Conservation (phyloP, 352 stramenopile genomes). For the Globisporangium rhizosaccharum region DNA sequence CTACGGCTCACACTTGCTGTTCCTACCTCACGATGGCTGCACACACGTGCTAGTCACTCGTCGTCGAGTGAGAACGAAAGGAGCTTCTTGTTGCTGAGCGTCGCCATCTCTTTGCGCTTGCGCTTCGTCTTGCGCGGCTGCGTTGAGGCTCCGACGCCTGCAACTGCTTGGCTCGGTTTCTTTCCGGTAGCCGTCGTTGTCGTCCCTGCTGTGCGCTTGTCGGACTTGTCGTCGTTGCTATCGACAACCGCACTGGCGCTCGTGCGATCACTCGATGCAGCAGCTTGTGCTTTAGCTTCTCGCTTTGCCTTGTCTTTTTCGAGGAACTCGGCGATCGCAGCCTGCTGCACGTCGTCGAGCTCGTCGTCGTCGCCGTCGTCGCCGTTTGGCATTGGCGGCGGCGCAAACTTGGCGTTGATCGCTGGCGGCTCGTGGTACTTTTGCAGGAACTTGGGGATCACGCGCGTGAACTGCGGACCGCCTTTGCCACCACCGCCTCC, state of each 20-base stretch:
- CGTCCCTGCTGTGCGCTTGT: background rate
- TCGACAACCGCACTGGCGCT: background rate
- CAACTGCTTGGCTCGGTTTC: slow-evolving; percentile 38
- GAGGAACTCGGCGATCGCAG: slow-evolving; percentile 69
- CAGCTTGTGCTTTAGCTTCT: slow-evolving; percentile 9
- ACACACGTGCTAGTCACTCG: slow-evolving; percentile 18
- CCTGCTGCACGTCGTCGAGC: slow-evolving; percentile 78
- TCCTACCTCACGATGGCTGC: background rate
- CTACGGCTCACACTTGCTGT: background rate
- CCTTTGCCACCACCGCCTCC: slow-evolving; percentile 25
- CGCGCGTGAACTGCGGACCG: slow-evolving; percentile 66
- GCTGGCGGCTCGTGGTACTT: slow-evolving; percentile 60
- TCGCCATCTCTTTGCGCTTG: slow-evolving; percentile 47
- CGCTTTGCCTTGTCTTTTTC: slow-evolving; percentile 43
- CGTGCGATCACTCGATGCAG: slow-evolving; percentile 12
- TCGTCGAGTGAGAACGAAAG: slow-evolving; percentile 83
- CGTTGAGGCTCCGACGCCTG: slow-evolving; percentile 10
- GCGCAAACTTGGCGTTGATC: slow-evolving; percentile 69
- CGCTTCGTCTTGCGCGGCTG: slow-evolving; percentile 33
- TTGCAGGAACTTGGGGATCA: slow-evolving; percentile 82
- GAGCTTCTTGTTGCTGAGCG: slow-evolving; percentile 71
- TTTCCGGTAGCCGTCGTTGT: slow-evolving; percentile 7
- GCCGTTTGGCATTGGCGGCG: slow-evolving; percentile 26
- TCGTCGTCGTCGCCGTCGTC: slow-evolving; percentile 59
- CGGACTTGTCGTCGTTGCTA: slow-evolving; percentile 12